These are phyloP conservation scores for Geranomyces variabilis DNA, from an alignment of 192 early-diverging fungal genomes.

Conservation along the genomic window DNA sequence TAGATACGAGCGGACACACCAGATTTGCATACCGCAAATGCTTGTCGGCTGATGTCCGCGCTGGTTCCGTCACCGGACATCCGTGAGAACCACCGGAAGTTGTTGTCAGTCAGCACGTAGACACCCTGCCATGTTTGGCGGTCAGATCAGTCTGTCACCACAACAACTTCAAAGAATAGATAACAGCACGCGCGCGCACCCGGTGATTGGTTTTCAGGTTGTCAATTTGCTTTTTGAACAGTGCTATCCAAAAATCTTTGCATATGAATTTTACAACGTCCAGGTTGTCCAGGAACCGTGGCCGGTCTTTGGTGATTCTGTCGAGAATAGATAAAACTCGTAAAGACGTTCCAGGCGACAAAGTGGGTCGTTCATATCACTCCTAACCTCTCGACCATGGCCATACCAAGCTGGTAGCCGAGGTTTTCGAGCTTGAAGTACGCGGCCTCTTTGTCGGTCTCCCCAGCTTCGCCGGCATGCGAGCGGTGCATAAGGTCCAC, in stretches of 20 bases:
- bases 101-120: conserved; percentile 97
- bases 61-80: conserved; percentile 84
- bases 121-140: conserved; percentile 69
- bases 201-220: conserved; percentile 99
- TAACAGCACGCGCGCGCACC: conserved; percentile 41
- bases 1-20: background rate
- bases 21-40: conserved; percentile 69
- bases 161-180: background rate
- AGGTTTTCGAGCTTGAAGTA: conserved; percentile 90
- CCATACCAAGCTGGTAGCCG: conserved; percentile 87
- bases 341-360: background rate
- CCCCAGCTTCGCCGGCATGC: conserved; percentile 41
- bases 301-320: conserved; percentile 81
- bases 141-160: background rate
- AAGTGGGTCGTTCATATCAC: background rate
- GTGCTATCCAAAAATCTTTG: conserved; percentile 94
- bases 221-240: conserved; percentile 98
- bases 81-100: conserved; percentile 91
- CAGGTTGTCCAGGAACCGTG: conserved; percentile 89
- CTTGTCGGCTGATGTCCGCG: conserved; percentile 75
- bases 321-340: background rate
- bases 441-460: conserved; percentile 82
- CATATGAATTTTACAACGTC: conserved; percentile 99
- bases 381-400: conserved; percentile 81
- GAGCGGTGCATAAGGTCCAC: conserved; percentile 68